These are phyloP conservation scores for Fonsecaea multimorphosa DNA, from an alignment of 2,329 filamentous ascomycete species.

Conservation along the genomic window DNA sequence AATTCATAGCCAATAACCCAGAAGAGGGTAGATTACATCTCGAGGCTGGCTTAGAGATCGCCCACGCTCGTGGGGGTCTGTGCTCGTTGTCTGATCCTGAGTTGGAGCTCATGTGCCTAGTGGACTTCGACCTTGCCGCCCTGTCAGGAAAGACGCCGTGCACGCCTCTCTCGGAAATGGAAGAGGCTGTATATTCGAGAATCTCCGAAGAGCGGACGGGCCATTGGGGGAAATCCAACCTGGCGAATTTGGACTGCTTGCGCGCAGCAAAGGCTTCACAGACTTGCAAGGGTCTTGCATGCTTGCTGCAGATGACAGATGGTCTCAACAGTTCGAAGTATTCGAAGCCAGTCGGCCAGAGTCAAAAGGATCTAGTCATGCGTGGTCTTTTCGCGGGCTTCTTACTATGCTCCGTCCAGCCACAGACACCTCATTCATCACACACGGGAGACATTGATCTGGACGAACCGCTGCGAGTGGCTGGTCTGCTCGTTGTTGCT, in stretches of 20 bases:
- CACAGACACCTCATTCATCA: neutral
- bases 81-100: neutral
- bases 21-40: conserved; percentile 8
- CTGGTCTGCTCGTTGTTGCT: conserved; percentile 2
- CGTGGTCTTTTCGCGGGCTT: conserved; percentile 10
- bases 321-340: neutral
- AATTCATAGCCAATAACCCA: conserved; percentile 6
- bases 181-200: conserved; percentile 5
- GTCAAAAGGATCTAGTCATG: neutral
- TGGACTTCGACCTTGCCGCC: neutral
- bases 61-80: conserved; percentile 7
- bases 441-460: neutral
- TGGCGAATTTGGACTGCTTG: neutral
- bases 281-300: neutral
- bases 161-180: neutral
- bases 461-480: conserved; percentile 1
- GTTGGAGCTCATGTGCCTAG: conserved; percentile 1
- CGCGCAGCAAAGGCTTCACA: neutral
- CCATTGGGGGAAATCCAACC: neutral
- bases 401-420: neutral
- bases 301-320: neutral
- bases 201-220: neutral
- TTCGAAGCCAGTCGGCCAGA: neutral
- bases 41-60: conserved; percentile 10
- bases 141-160: neutral